These are phyloP conservation scores for Arctostaphylos glauca DNA, from an alignment of 148 eudicot species.

Conservation along the genomic window DNA sequence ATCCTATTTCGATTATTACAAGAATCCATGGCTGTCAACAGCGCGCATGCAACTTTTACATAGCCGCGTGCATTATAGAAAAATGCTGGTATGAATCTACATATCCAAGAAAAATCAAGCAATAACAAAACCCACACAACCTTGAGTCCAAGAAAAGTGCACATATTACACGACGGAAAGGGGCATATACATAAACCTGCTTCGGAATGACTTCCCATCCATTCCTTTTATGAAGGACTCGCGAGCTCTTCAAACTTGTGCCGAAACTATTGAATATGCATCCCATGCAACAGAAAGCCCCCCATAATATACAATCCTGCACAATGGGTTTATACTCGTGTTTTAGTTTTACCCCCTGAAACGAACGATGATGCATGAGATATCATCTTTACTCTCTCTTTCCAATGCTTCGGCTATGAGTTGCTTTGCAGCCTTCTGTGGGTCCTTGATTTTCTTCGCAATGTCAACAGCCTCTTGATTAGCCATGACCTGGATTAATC, in stretches of 20 bases:
- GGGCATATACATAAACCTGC: neutral
- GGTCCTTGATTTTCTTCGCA: constrained; percentile 54
- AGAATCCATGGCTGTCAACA: constrained; percentile 3
- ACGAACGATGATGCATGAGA: constrained; percentile 64
- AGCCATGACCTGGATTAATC: constrained; percentile 49
- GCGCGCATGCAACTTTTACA: neutral
- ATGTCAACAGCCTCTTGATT: constrained; percentile 71
- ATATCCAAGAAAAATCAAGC: constrained; percentile 13
- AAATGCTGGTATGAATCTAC: constrained; percentile 21
- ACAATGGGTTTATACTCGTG: neutral
- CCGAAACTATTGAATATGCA: neutral
- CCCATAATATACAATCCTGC: constrained; percentile 37
- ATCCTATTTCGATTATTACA: constrained; percentile 11
- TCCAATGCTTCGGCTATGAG: constrained; percentile 46
- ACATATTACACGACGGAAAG: constrained; percentile 2
- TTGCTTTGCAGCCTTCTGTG: constrained; percentile 57
- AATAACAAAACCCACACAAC: constrained; percentile 13
- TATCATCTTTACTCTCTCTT: constrained; percentile 70
- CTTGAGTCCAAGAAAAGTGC: constrained; percentile 6
- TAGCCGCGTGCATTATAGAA: neutral
- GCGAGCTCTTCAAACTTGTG: constrained; percentile 11
- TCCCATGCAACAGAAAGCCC: constrained; percentile 21
- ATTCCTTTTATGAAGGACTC: neutral
- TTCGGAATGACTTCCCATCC: constrained; percentile 3
- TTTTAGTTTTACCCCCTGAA: constrained; percentile 26